Base-by-base conservation (phyloP, 1,284 basidiomycete species). In the Ustilago xerochloae region DNA sequence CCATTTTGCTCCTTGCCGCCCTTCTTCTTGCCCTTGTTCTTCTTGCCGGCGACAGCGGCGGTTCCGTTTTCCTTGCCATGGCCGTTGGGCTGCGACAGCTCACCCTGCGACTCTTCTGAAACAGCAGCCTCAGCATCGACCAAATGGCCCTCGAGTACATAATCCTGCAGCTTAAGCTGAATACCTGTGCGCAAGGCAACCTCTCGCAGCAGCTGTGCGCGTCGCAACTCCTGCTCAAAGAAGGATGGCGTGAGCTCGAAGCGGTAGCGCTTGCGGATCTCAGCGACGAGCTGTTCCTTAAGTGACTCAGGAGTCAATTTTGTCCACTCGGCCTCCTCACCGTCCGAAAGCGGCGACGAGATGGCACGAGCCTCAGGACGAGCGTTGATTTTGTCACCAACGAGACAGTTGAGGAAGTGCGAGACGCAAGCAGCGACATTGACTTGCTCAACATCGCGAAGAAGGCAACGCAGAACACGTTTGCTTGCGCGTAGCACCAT, bases 351-450 rank as follows among this genome's bases (percentile, higher is more conserved):
- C 1, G 77, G 75, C 46, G 78, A 72, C 12, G 45, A 43, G 18
- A 48, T 28, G 20, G 59, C 69, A 6, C 55, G 68, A 15, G 87
- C 84, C 45, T 82, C 76, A 12, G 88, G 87, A 9, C 80, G 74
- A 16, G 86, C 50, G 78, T 87, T 86, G 66, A 85, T 52, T 7
- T 78, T 78, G 9, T 85, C 75, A 49, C 88, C 88, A n/a, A 89
- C 77, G 6, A 89, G 85, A 73, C 88, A 89, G 85, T 89, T 89
- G 82, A 88, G 85, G 86, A 88, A 88, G 84, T 89, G 88, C 15
- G 88, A 86, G 57, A 82, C 65, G 63, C 76, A 77, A 6, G 77
- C 64, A 16, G 77, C 61, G 24, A 66, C 59, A 41, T 78, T 59
- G 32, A 66, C 61, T 32, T 66, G 63, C 24, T 63, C 63, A 29